These are phyloP conservation scores for Xylariales sp. DNA, from an alignment of 2,329 filamentous ascomycete genomes.

Conservation along the genomic window DNA sequence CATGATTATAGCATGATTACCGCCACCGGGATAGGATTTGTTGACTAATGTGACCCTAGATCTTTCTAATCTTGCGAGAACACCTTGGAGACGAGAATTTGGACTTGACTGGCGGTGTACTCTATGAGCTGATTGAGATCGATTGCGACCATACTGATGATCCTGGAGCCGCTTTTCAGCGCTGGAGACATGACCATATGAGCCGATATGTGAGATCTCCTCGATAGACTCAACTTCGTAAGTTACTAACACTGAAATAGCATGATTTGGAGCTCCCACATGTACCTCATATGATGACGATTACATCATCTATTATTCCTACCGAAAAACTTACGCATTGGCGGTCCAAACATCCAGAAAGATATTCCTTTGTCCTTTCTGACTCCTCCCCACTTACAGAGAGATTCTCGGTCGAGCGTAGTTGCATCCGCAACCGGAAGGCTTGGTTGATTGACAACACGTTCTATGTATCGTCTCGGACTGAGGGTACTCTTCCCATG, in stretches of 20 bases:
- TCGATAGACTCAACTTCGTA: background rate
- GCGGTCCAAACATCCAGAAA: constrained; percentile 31
- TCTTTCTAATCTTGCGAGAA: constrained; percentile 38
- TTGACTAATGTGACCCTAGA: too few species aligned
- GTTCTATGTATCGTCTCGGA: constrained; percentile 35
- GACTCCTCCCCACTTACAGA: constrained; percentile 28
- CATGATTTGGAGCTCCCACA: constrained; percentile 39
- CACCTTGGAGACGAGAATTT: constrained; percentile 41
- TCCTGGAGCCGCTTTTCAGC: constrained; percentile 39
- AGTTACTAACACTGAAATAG: constrained; percentile 18
- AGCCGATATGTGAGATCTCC: constrained; percentile 34
- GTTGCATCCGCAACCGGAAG: constrained; percentile 34
- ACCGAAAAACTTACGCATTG: constrained; percentile 32
- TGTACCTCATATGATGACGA: constrained; percentile 42
- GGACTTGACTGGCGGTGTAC: constrained; percentile 37
- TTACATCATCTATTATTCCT: constrained; percentile 36
- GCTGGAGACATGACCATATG: constrained; percentile 41
- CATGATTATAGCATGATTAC: too few species aligned
- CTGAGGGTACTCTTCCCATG: constrained; percentile 32
- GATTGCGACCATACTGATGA: constrained; percentile 40
- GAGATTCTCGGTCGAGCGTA: constrained; percentile 21
- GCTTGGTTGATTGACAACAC: constrained; percentile 40
- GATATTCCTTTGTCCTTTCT: constrained; percentile 36
- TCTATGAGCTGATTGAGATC: constrained; percentile 43
- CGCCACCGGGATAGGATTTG: too few species aligned